Base-by-base conservation (phyloP, 176 grass and related monocot species). In the Avena atlantica region DNA sequence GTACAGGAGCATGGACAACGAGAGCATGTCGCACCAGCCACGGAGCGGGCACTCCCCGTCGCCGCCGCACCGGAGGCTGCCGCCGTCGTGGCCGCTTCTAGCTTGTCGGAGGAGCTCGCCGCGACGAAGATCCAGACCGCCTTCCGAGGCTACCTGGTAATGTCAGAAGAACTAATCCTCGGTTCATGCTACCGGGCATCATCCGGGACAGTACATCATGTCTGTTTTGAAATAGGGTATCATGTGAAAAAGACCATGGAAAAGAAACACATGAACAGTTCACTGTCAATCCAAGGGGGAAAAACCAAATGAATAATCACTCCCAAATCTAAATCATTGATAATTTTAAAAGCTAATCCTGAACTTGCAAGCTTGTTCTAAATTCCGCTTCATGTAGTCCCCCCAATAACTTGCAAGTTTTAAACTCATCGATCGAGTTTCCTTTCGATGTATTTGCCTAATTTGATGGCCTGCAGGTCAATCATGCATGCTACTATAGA, bases 121-220 rank as follows among this genome's bases (percentile, higher is more conserved):
- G 93, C 87, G 68, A 88, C 89, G 61, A 94, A 83, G 78, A 94
- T 94, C 87, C 93, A 94, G 49, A 94, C 90, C 17, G 87, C 93
- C 61, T 92, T 94, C 55, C 64, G 87, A 52, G 93, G 90, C 49
- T 81, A 94, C 78, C 74, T 92, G 92, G 93, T 94, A 92, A 56
- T 70, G 19, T 63, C 14, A 12, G 3, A 4, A 19, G 17, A 50
- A 63, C n/a, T 0, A 47, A 21, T 69, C 48, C 64, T 55, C 11
- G 10, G 4, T 68, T 51, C 62, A 9, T 13, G 1, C 24, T 69
- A 0, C 16, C 34, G 12, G 4, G 0, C 27, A 6, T 12, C 23
- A 29, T 81, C 23, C 13, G 4, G 13, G 19, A 49, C 21, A 8
- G 10, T 24, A 9, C 4, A 27, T 8, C 40, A 42, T 42, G 40